Conservation (phyloP, 2,329 filamentous ascomycete genomes). For the Helotiales sp. region DNA sequence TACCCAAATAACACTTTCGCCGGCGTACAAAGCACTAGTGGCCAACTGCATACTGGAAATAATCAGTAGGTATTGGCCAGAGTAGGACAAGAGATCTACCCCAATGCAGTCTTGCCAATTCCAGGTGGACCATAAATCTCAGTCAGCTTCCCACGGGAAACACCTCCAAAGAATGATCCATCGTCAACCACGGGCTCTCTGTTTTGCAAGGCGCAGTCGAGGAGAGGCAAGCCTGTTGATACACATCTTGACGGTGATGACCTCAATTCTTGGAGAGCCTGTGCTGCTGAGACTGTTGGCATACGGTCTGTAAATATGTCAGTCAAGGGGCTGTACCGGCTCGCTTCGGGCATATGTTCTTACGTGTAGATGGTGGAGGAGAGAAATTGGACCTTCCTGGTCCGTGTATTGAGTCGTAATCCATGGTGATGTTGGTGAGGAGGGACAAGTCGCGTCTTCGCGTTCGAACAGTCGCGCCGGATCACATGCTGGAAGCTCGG, state of each 20-base stretch:
- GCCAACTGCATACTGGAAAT: conserved; percentile 67
- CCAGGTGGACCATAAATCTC: conserved; percentile 89
- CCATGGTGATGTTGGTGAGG: conserved; percentile 42
- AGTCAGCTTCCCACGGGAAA: conserved; percentile 75
- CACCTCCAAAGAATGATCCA: conserved; percentile 48
- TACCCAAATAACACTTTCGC: conserved; percentile 75
- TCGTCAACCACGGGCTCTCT: conserved; percentile 16
- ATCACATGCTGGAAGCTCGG: no score
- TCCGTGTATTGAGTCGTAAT: conserved; percentile 60
- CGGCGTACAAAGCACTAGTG: conserved; percentile 59
- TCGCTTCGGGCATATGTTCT: conserved; percentile 9
- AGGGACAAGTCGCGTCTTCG: background rate
- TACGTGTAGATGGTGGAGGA: conserved; percentile 32
- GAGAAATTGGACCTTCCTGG: conserved; percentile 61
- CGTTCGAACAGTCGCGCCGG: background rate
- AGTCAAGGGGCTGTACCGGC: background rate
- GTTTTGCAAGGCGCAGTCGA: conserved; percentile 51
- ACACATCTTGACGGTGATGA: conserved; percentile 51
- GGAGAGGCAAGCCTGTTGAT: conserved; percentile 53
- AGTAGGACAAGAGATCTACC: conserved; percentile 33
- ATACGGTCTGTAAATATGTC: conserved; percentile 61
- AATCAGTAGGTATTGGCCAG: background rate
- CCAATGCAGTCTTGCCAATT: conserved; percentile 79
- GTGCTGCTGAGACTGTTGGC: conserved; percentile 73
- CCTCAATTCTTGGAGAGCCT: conserved; percentile 64